Base-by-base conservation (phyloP, 2,329 filamentous ascomycete species). In the Nemania diffusa region DNA sequence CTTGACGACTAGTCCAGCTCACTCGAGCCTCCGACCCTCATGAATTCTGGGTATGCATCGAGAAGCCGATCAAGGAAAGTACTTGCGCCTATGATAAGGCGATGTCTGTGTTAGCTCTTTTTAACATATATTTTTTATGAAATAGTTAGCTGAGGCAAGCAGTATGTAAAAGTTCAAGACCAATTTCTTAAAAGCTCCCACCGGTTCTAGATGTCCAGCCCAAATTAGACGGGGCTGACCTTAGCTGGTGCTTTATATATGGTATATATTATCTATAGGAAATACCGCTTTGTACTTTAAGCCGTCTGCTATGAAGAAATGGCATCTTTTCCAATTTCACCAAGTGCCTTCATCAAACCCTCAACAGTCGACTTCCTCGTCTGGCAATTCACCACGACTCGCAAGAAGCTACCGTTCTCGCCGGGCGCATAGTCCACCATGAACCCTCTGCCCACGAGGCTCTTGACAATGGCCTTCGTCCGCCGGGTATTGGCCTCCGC, bases 381-480 rank as follows among this genome's bases (percentile, higher is more conserved):
- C 79, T 87, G 84, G 59, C 81, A 81, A 72, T 88, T 89, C 4
- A 89, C 82, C 46, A 89, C 87, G 1, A 87, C 85, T n/a, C 87
- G 80, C 76, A 89, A 85, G 75, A 89, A 88, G 73, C 83, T 84
- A 2, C 87, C 87, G 67, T 76, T 79, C 6, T 83, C 80, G 1
- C 86, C 87, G 0, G 87, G 86, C n/a, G 87, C 85, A 71, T 88
- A 88, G 72, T 89, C 87, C 0, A 88, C 78, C 87, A 89, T 89
- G 79, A 85, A 89, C 0, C 87, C 87, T 53, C 85, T 78, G 2
- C 73, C 68, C 13, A 88, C 81, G 68, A 89, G 77, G 71, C 75
- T 79, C 57, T 78, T 76, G 1, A 84, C 85, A 74, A 88, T 85
- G 8, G 72, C 76, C 71, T 81, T 79, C 34, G 87, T 88, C 46